A percentile compares a stretch with the other conserved stretches of the same genome.
phyloP scores from a whole-genome alignment of 495 filamentous ascomycete species.

The Aspergillus asperescens region DNA sequence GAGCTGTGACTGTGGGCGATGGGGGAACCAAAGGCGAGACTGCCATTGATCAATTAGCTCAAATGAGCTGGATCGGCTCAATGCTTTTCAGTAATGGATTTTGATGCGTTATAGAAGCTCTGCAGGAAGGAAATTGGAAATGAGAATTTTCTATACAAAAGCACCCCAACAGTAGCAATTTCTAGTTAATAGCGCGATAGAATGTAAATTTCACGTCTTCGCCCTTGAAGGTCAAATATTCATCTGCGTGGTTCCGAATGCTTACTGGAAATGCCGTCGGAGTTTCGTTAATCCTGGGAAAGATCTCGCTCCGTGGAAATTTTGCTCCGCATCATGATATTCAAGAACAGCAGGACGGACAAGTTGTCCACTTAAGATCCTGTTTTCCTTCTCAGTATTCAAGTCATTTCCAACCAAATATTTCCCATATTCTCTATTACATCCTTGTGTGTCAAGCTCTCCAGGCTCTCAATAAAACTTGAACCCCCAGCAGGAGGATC shows the following conservation, averaged over 20 bases:
- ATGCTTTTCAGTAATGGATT: not conserved
- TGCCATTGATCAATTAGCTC: conserved; percentile 29
- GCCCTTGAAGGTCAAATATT: not conserved
- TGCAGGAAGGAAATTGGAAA: not conserved
- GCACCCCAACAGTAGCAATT: not conserved
- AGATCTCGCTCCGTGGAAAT: conserved; percentile 25
- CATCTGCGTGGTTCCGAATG: no score
- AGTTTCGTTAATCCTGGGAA: conserved; percentile 35
- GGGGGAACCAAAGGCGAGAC: conserved; percentile 40
- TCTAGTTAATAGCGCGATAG: not conserved
- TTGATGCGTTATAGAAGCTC: not conserved
- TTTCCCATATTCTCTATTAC: not conserved
- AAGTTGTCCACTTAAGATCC: not conserved
- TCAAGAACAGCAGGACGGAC: not conserved
- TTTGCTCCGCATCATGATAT: conserved; percentile 23
- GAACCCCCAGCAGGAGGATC: not conserved
- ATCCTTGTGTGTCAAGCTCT: not conserved
- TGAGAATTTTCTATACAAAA: not conserved
- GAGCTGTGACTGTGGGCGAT: conserved; percentile 31
- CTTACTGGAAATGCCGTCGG: no score
- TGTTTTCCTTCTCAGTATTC: no score
- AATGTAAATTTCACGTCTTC: not conserved
- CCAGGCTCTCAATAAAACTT: not conserved
- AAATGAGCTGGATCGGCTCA: not conserved
- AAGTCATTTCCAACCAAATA: no score